These are phyloP conservation scores for Hyphopichia burtonii DNA, from an alignment of 1,139 yeast species.

Conservation along the genomic window DNA sequence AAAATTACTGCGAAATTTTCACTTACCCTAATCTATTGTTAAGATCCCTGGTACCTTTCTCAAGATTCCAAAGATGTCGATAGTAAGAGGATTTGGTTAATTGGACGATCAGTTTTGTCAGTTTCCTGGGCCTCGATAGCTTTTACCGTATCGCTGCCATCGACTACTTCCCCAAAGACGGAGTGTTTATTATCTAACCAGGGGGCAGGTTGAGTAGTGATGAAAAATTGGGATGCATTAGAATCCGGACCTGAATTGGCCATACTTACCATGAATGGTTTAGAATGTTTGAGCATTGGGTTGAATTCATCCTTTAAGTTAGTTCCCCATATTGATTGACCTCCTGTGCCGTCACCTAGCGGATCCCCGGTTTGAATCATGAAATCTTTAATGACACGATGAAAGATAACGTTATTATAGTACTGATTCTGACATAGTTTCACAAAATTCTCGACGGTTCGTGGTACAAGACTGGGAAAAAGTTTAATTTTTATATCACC, in stretches of 20 bases:
- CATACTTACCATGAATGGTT: constrained; percentile 50
- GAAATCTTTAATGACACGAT: constrained; percentile 46
- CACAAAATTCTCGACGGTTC: constrained; percentile 45
- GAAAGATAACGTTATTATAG: constrained; percentile 44
- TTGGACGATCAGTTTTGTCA: constrained; percentile 20
- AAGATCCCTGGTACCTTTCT: background rate
- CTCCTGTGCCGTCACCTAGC: constrained; percentile 50
- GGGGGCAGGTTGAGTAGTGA: constrained; percentile 25
- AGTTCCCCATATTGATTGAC: constrained; percentile 46
- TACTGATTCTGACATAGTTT: constrained; percentile 34
- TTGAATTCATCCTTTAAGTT: constrained; percentile 45
- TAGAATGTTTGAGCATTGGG: constrained; percentile 32
- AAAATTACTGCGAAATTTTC: background rate
- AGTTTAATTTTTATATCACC: constrained; percentile 45
- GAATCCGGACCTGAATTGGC: constrained; percentile 32
- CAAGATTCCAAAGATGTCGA: constrained; percentile 13
- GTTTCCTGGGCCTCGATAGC: constrained; percentile 24
- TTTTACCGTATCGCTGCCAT: constrained; percentile 26
- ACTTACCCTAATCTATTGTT: background rate
- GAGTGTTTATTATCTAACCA: constrained; percentile 30
- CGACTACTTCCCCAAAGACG: constrained; percentile 28
- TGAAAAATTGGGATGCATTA: constrained; percentile 33
- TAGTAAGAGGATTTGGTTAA: constrained; percentile 19
- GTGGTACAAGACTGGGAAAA: constrained; percentile 37
- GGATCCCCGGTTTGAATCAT: constrained; percentile 60